Base-by-base conservation (phyloP, 495 filamentous ascomycete species). In the Letharia columbiana region DNA sequence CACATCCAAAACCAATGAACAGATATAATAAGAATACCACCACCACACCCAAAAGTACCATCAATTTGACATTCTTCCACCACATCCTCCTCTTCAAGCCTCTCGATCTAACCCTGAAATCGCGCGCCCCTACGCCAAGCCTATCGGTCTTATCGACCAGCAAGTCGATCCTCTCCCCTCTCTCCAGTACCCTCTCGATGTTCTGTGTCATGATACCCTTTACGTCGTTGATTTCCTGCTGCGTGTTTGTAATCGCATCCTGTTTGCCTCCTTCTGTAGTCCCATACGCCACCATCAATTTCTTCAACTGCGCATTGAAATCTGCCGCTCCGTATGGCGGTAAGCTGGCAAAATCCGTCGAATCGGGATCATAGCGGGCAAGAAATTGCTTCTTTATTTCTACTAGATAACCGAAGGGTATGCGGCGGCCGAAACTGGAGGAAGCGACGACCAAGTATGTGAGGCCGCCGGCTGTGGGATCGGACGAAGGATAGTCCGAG, bases 51-150 rank as follows among this genome's bases (percentile, higher is more conserved):
- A 99, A 76, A 71, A 99, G 74, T 45, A 85, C 86, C 92, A 98
- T 97, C 73, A 92, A 69, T 77, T 95, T 94, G 28, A 93, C 83
- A 78, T 98, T 98, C 87, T 98, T 98, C 92, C 93, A 99, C 94
- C 94, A 99, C 95, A 98, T 98, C 72, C 85, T 80, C 75, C 94
- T 81, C 79, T 93, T 89, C 75, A 99, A 74, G 0, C 90, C 90
- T 37, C 89, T 80, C 72, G 88, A 91, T 68, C 91, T 78, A n/a
- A 96, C 84, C 61, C 92, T 77, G 74, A 97, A 97, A 77, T 97
- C 92, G 73, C 88, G 82, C 66, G 92, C 91, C 74, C 83, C 91
- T 10, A 88, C 89, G 13, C 92, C 92, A 60, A 97, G 73, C 67
- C 91, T 81, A 73, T 96, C 93, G 67, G 95, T 99, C 86, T 98